Evolutionary conservation across 2,329 filamentous ascomycete species (phyloP), one percentile per base, ranked within the genome.

Genomic region (Fusarium sp.): DNA sequence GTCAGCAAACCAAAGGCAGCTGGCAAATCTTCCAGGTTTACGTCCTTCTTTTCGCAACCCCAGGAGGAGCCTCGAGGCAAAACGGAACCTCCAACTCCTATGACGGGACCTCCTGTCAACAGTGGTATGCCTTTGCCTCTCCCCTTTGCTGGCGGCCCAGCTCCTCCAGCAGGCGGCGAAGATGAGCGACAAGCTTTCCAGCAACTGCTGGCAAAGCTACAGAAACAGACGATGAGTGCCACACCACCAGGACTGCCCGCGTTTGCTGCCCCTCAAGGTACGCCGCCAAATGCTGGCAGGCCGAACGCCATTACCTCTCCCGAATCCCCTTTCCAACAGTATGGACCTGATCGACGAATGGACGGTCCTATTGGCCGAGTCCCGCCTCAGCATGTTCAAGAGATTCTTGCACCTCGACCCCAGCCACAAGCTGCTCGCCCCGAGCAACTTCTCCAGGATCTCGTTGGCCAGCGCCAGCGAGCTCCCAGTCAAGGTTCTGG

Each of bases 101-200:
- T 83, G 64, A 77, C 82, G 46, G 81, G n/a, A 60, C 73, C 72
- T 6, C 73, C 75, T 38, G 33, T 73, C 25, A 69, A 71, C 42
- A 62, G 60, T 9, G 62, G 64, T 9, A 44, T 69, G n/a, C 71
- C 69, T 43, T 33, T 73, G 19, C 71, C 76, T 38, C 54, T 78
- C 44, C 71, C 72, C 25, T 64, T 65, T 40, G 33, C 32, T 28
- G 49, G 64, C 6, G 72, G 66, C 18, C 80, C 81, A 60, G 81
- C 83, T 53, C 73, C 82, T 21, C 57, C 67, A 53, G 50, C 42
- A 25, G 83, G 86, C 16, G 83, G 86, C 10, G 90, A 91, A 70
- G 89, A 91, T 59, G 95, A 97, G 78, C 94, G 94, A 81, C 93
- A 95, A 80, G 95, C 94, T 3, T 97, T 98, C 82, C 90, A 94